A percentile compares a stretch with the other conserved stretches of the same genome.
These are phyloP conservation scores for Aspergillus sp. DNA, from an alignment of 2,329 filamentous ascomycete species.

Conservation along the genomic window DNA sequence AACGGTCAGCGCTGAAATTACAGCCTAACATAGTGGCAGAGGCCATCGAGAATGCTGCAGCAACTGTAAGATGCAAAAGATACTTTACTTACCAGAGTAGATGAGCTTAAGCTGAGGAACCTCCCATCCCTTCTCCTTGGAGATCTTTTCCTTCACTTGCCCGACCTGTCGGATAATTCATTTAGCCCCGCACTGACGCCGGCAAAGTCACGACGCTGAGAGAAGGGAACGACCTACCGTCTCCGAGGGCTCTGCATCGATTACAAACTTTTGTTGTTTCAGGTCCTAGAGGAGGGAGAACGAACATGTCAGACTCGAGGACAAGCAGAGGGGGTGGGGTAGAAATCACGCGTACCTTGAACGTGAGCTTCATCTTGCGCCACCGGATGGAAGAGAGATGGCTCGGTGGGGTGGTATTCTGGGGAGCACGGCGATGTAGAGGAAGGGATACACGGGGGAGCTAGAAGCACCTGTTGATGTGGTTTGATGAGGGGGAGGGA, in stretches of 20 bases:
- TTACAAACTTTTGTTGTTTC: constrained; percentile 97
- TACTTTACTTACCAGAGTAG: constrained; percentile 75
- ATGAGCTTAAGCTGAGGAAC: constrained; percentile 90
- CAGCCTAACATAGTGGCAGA: constrained; percentile 2
- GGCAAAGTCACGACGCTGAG: constrained; percentile 13
- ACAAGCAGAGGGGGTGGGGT: constrained; percentile 5
- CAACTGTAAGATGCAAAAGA: not conserved
- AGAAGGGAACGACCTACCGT: constrained; percentile 63
- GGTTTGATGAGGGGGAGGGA: not conserved
- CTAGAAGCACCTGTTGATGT: not conserved
- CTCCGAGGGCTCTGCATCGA: constrained; percentile 91
- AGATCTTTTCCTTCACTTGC: constrained; percentile 88
- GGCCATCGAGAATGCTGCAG: not conserved
- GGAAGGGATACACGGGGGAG: constrained; percentile 1
- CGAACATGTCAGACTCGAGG: constrained; percentile 22
- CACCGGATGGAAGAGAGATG: constrained; percentile 34
- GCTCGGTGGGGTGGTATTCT: constrained; percentile 12
- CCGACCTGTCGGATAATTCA: constrained; percentile 65
- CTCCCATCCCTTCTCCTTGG: constrained; percentile 91
- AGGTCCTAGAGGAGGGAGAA: constrained; percentile 67
- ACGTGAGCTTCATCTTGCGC: constrained; percentile 68
- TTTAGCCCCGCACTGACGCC: constrained; percentile 39
- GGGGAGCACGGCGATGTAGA: not conserved
- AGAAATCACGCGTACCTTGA: constrained; percentile 57
- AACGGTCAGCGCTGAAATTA: constrained; percentile 17